Evolutionary conservation across 176 grass and related monocot species (phyloP).

Genomic region (Lolium multiflorum): DNA sequence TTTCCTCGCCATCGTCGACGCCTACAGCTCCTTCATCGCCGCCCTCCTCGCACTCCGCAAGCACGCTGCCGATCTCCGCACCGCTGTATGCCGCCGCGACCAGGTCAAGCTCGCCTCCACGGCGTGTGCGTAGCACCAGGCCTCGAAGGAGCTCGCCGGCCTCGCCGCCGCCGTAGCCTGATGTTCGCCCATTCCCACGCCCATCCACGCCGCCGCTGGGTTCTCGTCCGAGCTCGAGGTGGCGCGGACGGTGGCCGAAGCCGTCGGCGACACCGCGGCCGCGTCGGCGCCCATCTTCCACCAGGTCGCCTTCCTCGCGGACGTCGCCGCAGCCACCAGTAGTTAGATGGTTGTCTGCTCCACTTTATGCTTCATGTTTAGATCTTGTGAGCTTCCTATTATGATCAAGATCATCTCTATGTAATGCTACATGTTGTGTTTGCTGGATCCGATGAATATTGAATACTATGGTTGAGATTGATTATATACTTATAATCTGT

Average conservation of each 20-base stretch:
- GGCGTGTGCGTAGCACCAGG: constrained; percentile 33
- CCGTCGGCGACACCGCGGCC: constrained; percentile 36
- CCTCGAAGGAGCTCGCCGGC: constrained; percentile 39
- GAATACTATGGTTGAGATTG: too few species aligned
- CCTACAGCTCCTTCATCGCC: constrained; percentile 53
- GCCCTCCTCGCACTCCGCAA: constrained; percentile 41
- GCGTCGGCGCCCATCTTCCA: constrained; percentile 51
- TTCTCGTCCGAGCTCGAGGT: constrained; percentile 27
- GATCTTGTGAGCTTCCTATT: too few species aligned
- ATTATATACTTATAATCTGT: too few species aligned
- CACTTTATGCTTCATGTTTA: too few species aligned
- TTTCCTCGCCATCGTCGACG: constrained; percentile 71
- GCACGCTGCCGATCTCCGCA: constrained; percentile 43
- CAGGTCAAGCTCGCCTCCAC: constrained; percentile 24
- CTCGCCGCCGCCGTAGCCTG: constrained; percentile 39
- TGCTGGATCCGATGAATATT: too few species aligned
- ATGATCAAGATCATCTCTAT: too few species aligned
- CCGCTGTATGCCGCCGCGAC: constrained; percentile 50
- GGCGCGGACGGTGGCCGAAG: constrained; percentile 37
- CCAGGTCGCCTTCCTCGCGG: constrained; percentile 29
- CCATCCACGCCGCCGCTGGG: not conserved
- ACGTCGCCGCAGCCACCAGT: constrained; percentile 22
- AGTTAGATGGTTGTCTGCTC: too few species aligned
- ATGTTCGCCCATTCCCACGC: not conserved
- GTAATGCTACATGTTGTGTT: too few species aligned